Base-by-base conservation (phyloP, 768 basidiomycete genomes). In the Xanthoconium stramineum region DNA sequence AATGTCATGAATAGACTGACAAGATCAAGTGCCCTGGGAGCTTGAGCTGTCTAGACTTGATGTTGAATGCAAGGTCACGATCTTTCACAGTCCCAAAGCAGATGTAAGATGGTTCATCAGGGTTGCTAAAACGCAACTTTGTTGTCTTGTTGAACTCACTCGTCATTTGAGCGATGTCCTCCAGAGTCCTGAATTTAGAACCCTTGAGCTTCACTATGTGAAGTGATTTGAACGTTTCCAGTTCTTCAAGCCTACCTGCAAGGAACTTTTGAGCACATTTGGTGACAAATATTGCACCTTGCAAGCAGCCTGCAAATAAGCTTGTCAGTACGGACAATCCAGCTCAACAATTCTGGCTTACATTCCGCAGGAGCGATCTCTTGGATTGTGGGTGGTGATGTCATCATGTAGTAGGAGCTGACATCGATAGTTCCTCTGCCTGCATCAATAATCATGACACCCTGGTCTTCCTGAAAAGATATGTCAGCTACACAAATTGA, bases 351-450 rank as follows among this genome's bases (percentile, higher is more conserved):
- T 12, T 20, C 32, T 17, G 17, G 44, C 69, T 69, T 55, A 78
- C 80, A 82, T 61, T 76, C 71, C 1, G 76, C 61, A 0, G 75
- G 74, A 3, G 80, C 77, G 30, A 82, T 76, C 65, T 84, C 83
- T 52, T 80, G 76, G 32, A 82, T 76, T 2, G 66, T 60, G 4
- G 61, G 56, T 1, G 70, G 53, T 2, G 61, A 67, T n/a, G 61
- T 61, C n/a, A 64, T 62, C 61, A 76, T 74, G 32, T 73, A 74
- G 53, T 85, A 86, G 13, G 79, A 73, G 55, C 81, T 84, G 39
- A 85, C 71, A 56, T 86, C 83, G 29, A 86, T 72, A 0, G 83
- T 86, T n/a, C 83, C 84, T 42, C 83, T 83, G 9, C 84, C 84
- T 5, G 83, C 82, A 55, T 86, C 83, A 19, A 84, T 78, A 36